Evolutionary conservation across 202 grass and related monocot species (phyloP), one percentile per base, ranked within the genome.

Genomic region (Setaria italica): DNA sequence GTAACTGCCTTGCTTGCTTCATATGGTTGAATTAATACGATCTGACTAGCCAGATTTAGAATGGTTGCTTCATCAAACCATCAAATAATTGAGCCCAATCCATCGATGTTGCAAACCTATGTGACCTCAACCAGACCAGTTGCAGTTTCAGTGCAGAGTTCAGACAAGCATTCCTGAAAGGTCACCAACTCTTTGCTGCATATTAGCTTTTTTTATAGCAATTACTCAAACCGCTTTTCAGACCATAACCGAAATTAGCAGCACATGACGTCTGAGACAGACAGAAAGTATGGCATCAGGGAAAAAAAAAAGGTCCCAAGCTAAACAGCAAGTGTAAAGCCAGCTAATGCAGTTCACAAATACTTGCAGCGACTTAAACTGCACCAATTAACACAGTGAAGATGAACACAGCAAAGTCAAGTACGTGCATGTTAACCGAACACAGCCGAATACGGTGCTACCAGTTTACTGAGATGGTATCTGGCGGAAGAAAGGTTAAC

Each of bases 381-480:
- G 21, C 29, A 39, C 15, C 39, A 4, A 45, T 62, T 12, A 51
- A 76, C 41, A 3, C 25, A 25, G 25, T 25, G 25, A 25, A 25
- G 25, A 25, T 25, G 25, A 51, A 76, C 41, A 3, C 2, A 68
- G 19, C 17, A 13, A 33, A 69, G 30, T 13, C 11, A 33, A 21
- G 25, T 14, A 35, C 50, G 45, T 55, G 34, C 64, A 54, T 17
- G 51, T 14, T 50, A 19, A 70, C 0, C 53, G 39, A 41, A 41
- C 39, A 46, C 53, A 65, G 20, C 62, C 43, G 42, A 76, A 65
- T 37, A 57, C 20, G 63, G 34, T 63, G 46, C 11, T 43, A 20
- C 55, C 54, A 71, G 64, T 76, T 63, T 76, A 62, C 51, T 79
- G 66, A 39, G 15, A 53, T 32, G 16, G 46, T 41, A 17, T 62